Percentiles rank a stretch among this genome's conserved stretches.
These are phyloP conservation scores for Aspergillus flavus DNA, from an alignment of 2,329 filamentous ascomycete genomes.

Conservation along the genomic window DNA sequence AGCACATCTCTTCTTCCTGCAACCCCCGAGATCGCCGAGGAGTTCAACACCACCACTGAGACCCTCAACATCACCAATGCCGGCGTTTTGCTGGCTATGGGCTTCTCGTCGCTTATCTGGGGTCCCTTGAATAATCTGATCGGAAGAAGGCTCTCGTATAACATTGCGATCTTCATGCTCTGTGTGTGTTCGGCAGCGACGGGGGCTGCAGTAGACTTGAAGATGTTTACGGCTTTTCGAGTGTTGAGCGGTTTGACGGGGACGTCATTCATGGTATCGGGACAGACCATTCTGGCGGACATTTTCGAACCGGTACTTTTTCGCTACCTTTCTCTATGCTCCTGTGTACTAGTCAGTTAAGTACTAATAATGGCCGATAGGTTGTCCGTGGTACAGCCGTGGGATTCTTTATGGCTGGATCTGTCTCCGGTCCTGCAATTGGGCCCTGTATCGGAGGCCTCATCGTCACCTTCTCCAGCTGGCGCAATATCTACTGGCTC, in stretches of 20 bases:
- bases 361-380: slow-evolving; percentile 17
- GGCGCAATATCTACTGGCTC: slow-evolving; percentile 78
- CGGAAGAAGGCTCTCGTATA: slow-evolving; percentile 36
- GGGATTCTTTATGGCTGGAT: slow-evolving; percentile 48
- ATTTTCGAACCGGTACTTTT: slow-evolving; percentile 39
- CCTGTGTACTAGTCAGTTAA: not conserved
- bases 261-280: slow-evolving; percentile 44
- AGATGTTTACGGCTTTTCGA: slow-evolving; percentile 40
- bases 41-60: slow-evolving; percentile 40
- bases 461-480: slow-evolving; percentile 73
- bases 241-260: slow-evolving; percentile 40
- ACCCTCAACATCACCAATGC: slow-evolving; percentile 42
- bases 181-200: slow-evolving; percentile 36
- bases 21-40: slow-evolving; percentile 41
- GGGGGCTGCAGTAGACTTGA: slow-evolving; percentile 33
- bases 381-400: slow-evolving; percentile 47
- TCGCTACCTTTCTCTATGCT: not conserved
- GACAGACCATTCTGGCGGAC: slow-evolving; percentile 43
- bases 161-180: slow-evolving; percentile 37
- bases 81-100: slow-evolving; percentile 42
- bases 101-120: slow-evolving; percentile 42
- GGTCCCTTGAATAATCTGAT: slow-evolving; percentile 34
- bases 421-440: slow-evolving; percentile 46
- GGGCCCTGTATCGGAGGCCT: slow-evolving; percentile 70
- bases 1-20: slow-evolving; percentile 46